Conservation (phyloP, 2,329 filamentous ascomycete species). For the Phaeosphaeria sp. region DNA sequence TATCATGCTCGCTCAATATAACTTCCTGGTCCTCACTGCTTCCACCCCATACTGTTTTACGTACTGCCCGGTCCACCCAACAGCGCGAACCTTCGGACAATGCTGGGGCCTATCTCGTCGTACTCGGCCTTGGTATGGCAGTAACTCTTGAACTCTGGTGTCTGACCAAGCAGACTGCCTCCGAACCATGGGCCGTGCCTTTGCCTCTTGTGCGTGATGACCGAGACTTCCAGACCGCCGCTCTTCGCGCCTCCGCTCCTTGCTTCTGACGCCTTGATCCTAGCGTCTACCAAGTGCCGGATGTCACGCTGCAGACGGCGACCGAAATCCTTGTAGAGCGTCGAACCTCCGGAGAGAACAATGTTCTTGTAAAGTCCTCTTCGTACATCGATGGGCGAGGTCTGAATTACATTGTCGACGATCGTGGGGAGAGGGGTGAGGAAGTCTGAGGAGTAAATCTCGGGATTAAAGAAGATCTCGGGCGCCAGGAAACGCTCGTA, state of each 20-base stretch:
- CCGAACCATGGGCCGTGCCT: constrained; percentile 98
- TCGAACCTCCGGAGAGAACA: constrained; percentile 94
- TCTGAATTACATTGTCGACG: constrained; percentile 96
- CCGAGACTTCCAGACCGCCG: constrained; percentile 93
- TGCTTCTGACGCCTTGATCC: constrained; percentile 90
- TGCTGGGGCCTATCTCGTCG: constrained; percentile 94
- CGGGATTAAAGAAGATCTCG: constrained; percentile 99
- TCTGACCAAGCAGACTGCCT: constrained; percentile 93
- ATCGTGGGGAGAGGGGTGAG: constrained; percentile 92
- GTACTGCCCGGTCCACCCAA: constrained; percentile 89
- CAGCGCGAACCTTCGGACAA: constrained; percentile 91
- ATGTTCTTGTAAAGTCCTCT: constrained; percentile 99
- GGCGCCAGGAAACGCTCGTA: constrained; percentile 98
- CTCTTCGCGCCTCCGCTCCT: constrained; percentile 91
- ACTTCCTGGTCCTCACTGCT: constrained; percentile 14
- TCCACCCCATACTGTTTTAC: constrained; percentile 44
- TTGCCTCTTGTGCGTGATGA: constrained; percentile 97
- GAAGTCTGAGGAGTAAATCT: constrained; percentile 99
- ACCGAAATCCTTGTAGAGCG: constrained; percentile 98
- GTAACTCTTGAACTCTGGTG: constrained; percentile 97
- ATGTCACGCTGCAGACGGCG: constrained; percentile 96
- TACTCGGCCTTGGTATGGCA: constrained; percentile 82
- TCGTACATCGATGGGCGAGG: constrained; percentile 95
- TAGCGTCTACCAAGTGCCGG: constrained; percentile 89
- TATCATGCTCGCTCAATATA: constrained; percentile 21